Base-by-base conservation (phyloP, 768 basidiomycete species). In the Trametes elegans region DNA sequence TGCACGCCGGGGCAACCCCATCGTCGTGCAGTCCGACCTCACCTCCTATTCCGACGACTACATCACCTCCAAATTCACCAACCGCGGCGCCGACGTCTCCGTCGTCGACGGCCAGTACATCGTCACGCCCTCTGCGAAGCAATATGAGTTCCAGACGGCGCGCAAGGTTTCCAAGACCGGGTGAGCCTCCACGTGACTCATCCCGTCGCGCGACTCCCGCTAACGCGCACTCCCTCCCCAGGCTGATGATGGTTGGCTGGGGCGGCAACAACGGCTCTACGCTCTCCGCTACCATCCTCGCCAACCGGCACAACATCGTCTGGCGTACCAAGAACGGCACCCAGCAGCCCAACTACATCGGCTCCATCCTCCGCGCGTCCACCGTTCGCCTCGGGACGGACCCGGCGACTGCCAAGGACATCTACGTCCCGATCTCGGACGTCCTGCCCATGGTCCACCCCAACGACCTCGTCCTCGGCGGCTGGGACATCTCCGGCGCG, bases 251-350 rank as follows among this genome's bases (percentile, higher is more conserved):
- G 83, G 87, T 98, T 64, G 97, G 97, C 56, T 74, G 94, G 55
- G 96, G 96, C 54, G 96, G 97, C 48, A 99, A 99, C 82, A 99
- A 99, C 68, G 97, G 96, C 47, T 82, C 89, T 43, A 98, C 96
- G 24, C 80, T 98, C 43, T 87, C 85, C 60, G 95, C 97, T 11
- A 97, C 95, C 58, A 85, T 98, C 69, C 83, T 97, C 63, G 97
- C 97, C 65, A 98, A 98, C 79, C 86, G 85, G 62, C 89, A 98
- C 78, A 85, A 90, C 72, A 93, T 98, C 71, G 74, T 79, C 56
- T 99, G 96, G 97, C 83, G 84, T 74, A 98, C 94, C 73, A 98
- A 97, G 80, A 74, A 79, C 29, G 94, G 96, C 45, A 65, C 89
- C 57, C 91, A 96, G 74, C 88, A 87, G 69, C 97, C 97, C 67